Conservation (phyloP, 805 yeast species). For the Starmerella khaoyaiensis region DNA sequence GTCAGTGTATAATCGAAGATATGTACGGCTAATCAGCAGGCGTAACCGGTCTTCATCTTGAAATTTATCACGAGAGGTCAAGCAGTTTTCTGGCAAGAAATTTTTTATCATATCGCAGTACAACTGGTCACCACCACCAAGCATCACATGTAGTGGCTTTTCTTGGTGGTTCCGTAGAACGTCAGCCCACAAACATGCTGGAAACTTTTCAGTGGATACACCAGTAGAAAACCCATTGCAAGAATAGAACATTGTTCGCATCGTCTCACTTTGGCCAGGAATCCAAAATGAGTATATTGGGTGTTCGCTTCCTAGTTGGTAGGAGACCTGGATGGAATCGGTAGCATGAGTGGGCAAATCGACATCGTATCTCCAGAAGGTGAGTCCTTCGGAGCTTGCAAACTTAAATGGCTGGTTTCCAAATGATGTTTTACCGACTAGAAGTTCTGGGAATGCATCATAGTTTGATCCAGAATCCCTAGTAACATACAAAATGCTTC, state of each 20-base stretch:
- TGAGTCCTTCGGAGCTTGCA: constrained; percentile 29
- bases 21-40: constrained; percentile 49
- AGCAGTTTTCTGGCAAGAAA: constrained; percentile 27
- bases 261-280: constrained; percentile 51
- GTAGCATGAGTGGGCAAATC: constrained; percentile 34
- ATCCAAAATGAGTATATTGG: constrained; percentile 52
- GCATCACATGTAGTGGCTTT: constrained; percentile 71
- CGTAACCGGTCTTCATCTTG: constrained; percentile 33
- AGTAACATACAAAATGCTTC: constrained; percentile 52
- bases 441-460: constrained; percentile 26
- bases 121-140: constrained; percentile 96
- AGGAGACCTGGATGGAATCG: constrained; percentile 50
- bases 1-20: constrained; percentile 56
- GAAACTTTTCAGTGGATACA: constrained; percentile 52
- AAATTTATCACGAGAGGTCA: constrained; percentile 39
- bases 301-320: constrained; percentile 39
- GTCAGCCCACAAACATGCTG: constrained; percentile 77
- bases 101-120: constrained; percentile 72
- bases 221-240: constrained; percentile 82
- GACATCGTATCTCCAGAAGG: constrained; percentile 57
- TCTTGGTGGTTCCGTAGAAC: constrained; percentile 54
- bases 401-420: constrained; percentile 36
- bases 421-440: constrained; percentile 16
- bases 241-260: constrained; percentile 73
- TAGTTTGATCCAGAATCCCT: constrained; percentile 30